These are phyloP conservation scores for Fusarium transvaalense DNA, from an alignment of 2,329 filamentous ascomycete genomes.

Conservation along the genomic window DNA sequence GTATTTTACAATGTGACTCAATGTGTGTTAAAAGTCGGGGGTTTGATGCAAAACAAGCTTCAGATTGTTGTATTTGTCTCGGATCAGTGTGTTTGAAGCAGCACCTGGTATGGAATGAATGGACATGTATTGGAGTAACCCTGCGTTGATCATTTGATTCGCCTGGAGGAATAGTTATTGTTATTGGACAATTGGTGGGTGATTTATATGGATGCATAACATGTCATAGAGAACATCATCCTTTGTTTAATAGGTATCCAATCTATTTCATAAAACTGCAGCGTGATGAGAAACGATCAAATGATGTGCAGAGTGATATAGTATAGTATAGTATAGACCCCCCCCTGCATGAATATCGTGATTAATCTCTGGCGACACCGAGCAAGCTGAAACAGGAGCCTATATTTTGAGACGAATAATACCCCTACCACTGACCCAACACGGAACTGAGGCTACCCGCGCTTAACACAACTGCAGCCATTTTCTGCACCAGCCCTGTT, in stretches of 20 bases:
- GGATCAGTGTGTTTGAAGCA: slow-evolving; percentile 14
- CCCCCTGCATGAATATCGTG: slow-evolving; percentile 37
- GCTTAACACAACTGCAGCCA: slow-evolving; percentile 30
- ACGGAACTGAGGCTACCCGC: slow-evolving; percentile 6
- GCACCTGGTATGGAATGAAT: neutral
- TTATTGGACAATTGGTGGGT: slow-evolving; percentile 3
- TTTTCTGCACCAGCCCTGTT: slow-evolving; percentile 26
- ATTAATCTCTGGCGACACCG: slow-evolving; percentile 34
- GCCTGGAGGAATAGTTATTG: neutral
- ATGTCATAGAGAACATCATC: slow-evolving; percentile 9
- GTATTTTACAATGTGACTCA: neutral
- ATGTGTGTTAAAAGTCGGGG: slow-evolving; percentile 2
- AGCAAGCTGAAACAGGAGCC: slow-evolving; percentile 39
- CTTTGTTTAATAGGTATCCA: slow-evolving; percentile 22
- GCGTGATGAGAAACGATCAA: neutral
- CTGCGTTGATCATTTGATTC: slow-evolving; percentile 21
- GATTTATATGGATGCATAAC: slow-evolving; percentile 22
- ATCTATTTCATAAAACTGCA: slow-evolving; percentile 29
- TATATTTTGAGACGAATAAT: slow-evolving; percentile 27
- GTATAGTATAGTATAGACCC: neutral
- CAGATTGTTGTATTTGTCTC: slow-evolving; percentile 13
- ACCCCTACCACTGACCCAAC: slow-evolving; percentile 17
- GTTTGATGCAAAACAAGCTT: slow-evolving; percentile 29
- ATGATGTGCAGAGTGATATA: slow-evolving; percentile 1
- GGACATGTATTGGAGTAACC: neutral